phyloP scores from a whole-genome alignment of 1,284 basidiomycete genomes.

The Ceratobasidium sp. region DNA sequence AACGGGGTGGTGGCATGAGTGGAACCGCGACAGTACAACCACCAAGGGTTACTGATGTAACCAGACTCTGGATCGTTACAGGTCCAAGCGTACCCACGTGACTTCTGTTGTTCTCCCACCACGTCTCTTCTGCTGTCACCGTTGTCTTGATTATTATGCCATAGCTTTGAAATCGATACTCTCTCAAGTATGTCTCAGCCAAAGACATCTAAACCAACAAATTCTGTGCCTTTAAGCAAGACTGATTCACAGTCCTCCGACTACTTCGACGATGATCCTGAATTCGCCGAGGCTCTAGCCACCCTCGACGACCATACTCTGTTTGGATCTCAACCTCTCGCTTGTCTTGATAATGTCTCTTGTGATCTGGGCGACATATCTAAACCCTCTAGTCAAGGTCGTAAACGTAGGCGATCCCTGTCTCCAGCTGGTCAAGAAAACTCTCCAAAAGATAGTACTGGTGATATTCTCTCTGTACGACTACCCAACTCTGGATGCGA shows the following conservation, averaged over 20 bases:
- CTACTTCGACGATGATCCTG: conserved; percentile 44
- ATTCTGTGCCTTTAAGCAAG: conserved; percentile 3
- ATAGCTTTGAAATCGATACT: neutral
- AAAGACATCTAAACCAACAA: neutral
- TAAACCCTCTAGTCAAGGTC: conserved; percentile 25
- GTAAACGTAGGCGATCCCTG: conserved; percentile 32
- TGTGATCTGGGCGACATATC: neutral
- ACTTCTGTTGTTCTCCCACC: conserved; percentile 29
- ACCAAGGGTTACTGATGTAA: neutral
- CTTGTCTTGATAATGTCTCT: conserved; percentile 32
- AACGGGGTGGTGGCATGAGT: too few relatives aligned
- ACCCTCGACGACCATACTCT: conserved; percentile 27
- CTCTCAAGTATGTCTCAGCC: conserved; percentile 15
- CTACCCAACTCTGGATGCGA: conserved; percentile 3
- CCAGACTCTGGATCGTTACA: neutral
- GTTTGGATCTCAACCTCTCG: conserved; percentile 39
- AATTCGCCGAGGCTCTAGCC: conserved; percentile 26
- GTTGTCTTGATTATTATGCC: neutral
- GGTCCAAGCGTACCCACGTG: conserved; percentile 16
- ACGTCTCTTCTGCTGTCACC: neutral
- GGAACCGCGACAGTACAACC: too few relatives aligned
- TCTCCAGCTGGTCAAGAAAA: conserved; percentile 30
- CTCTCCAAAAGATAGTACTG: conserved; percentile 17
- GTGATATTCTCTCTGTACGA: neutral
- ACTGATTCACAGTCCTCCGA: conserved; percentile 29